Percentiles rank a stretch among this genome's conserved stretches.
phyloP scores from a whole-genome alignment of 176 grass and related monocot genomes.

The Aegilops speltoides region DNA sequence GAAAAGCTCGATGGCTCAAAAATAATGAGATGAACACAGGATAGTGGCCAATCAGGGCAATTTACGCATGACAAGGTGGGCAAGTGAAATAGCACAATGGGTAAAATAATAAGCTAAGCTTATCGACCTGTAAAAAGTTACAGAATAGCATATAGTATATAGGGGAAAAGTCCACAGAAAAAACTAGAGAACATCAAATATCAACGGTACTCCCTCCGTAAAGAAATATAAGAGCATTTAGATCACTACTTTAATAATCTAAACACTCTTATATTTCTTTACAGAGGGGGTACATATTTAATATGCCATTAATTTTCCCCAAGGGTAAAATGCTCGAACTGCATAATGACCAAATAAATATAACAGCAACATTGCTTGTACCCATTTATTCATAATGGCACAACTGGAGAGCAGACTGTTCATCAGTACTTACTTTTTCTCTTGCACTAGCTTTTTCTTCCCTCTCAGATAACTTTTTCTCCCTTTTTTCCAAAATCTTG shows the following conservation, averaged over 20 bases:
- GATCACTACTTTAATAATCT: no score
- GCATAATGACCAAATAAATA: neutral
- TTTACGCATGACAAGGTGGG: neutral
- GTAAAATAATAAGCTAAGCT: neutral
- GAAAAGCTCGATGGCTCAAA: neutral
- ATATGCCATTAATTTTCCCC: neutral
- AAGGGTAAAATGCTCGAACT: neutral
- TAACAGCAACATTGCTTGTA: neutral
- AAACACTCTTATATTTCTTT: no score
- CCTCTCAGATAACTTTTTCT: constrained; percentile 56
- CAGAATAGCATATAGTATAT: neutral
- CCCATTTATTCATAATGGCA: neutral
- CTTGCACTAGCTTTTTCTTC: constrained; percentile 63
- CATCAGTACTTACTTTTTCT: constrained; percentile 59
- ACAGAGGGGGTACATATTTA: neutral
- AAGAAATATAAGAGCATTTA: no score
- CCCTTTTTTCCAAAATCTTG: constrained; percentile 51
- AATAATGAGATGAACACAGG: neutral
- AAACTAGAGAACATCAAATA: neutral
- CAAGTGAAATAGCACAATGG: neutral
- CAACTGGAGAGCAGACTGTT: constrained; percentile 17
- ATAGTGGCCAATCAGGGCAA: neutral
- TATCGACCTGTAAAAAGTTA: neutral
- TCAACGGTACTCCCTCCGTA: neutral
- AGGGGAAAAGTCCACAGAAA: neutral